Conservation (phyloP, 176 grass and related monocot species). For the Luzula sylvatica region DNA sequence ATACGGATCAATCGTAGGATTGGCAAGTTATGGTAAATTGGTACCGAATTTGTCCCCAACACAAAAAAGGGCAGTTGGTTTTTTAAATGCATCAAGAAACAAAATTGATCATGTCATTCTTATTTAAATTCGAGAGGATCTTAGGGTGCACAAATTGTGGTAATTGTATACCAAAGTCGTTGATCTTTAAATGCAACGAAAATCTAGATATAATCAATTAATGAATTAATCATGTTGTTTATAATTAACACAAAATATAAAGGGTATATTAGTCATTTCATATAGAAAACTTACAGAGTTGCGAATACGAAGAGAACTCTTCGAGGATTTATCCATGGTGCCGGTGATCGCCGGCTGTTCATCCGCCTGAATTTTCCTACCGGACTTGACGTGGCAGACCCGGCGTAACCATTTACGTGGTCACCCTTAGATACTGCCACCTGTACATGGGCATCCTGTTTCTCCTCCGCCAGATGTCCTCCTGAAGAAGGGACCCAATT, state of each 20-base stretch:
- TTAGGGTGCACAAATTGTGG: not conserved
- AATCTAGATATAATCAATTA: not conserved
- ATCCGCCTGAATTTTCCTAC: constrained; percentile 45
- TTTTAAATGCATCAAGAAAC: not conserved
- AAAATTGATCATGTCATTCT: no score
- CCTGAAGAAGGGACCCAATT: constrained; percentile 7
- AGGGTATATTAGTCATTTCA: not conserved
- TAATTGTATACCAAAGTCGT: no score
- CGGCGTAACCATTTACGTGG: constrained; percentile 25
- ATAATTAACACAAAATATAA: not conserved
- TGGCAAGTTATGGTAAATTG: not conserved
- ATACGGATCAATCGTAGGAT: not conserved
- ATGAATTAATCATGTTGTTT: not conserved
- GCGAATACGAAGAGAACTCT: constrained; percentile 82
- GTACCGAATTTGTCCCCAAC: not conserved
- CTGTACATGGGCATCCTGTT: constrained; percentile 30
- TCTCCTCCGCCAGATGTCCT: constrained; percentile 9
- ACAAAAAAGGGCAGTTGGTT: not conserved
- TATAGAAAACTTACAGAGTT: constrained; percentile 50
- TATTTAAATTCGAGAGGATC: not conserved
- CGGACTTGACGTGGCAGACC: constrained; percentile 31
- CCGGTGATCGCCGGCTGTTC: constrained; percentile 28
- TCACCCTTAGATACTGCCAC: constrained; percentile 38
- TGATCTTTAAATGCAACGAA: not conserved
- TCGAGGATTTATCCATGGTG: constrained; percentile 70